Evolutionary conservation across 2,329 filamentous ascomycete species (phyloP).

Genomic region (Beauveria scarabaeidicola): DNA sequence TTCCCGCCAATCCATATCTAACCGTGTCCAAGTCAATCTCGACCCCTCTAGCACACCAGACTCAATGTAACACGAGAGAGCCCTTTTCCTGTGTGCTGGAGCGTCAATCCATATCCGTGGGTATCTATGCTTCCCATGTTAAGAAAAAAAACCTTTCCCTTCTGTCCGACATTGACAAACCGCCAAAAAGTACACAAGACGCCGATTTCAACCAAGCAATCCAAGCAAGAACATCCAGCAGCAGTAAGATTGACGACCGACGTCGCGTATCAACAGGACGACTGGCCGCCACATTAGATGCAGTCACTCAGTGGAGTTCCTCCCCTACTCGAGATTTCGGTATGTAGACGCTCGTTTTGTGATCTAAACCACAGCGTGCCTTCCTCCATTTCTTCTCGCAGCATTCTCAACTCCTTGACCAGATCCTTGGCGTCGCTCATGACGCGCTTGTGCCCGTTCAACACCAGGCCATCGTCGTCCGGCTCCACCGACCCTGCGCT

Average conservation of each 20-base stretch:
- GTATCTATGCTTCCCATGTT: background rate
- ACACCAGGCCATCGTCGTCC: conserved; percentile 9
- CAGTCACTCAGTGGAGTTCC: conserved; percentile 28
- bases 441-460: conserved; percentile 29
- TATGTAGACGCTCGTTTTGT: conserved; percentile 35
- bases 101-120: background rate
- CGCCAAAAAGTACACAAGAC: background rate
- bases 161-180: background rate
- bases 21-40: background rate
- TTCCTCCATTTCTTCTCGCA: conserved; percentile 38
- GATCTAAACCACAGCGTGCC: conserved; percentile 38
- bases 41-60: too few relatives aligned
- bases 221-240: background rate
- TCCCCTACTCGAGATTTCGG: conserved; percentile 25
- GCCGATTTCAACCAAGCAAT: background rate
- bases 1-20: background rate
- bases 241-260: background rate
- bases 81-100: too few relatives aligned
- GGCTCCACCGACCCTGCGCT: conserved; percentile 12
- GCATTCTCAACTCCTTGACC: conserved; percentile 31
- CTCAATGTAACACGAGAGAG: background rate
- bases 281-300: conserved; percentile 15
- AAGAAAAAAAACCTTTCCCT: background rate
- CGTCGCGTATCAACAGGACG: background rate
- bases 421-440: conserved; percentile 34